phyloP scores from a whole-genome alignment of 1,284 basidiomycete genomes.

The Amylostereum chailletii region DNA sequence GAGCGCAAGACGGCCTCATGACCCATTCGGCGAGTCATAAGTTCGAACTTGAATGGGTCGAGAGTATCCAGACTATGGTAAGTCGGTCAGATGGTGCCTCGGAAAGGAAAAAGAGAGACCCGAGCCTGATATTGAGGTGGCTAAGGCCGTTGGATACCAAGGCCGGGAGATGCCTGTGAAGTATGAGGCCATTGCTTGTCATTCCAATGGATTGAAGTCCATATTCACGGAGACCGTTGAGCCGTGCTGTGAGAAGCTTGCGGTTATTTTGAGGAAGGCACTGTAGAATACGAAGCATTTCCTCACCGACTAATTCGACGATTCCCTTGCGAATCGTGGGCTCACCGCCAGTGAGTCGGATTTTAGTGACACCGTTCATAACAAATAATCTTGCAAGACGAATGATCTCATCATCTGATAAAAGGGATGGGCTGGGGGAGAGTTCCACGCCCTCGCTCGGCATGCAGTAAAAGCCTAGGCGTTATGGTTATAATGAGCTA shows the following conservation, averaged over 20 bases:
- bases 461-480: slow-evolving; percentile 84
- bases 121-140: slow-evolving; percentile 74
- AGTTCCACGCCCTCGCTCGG: slow-evolving; percentile 74
- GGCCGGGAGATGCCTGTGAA: slow-evolving; percentile 63
- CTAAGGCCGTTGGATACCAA: slow-evolving; percentile 70
- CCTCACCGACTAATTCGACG: slow-evolving; percentile 59
- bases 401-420: slow-evolving; percentile 71
- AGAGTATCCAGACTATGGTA: slow-evolving; percentile 69
- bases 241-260: slow-evolving; percentile 31
- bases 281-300: slow-evolving; percentile 3
- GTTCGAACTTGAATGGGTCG: slow-evolving; percentile 81
- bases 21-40: slow-evolving; percentile 73
- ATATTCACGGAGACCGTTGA: slow-evolving; percentile 44
- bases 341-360: slow-evolving; percentile 83
- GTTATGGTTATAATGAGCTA: not conserved
- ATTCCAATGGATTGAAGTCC: slow-evolving; percentile 77
- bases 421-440: slow-evolving; percentile 59
- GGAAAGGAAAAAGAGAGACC: not conserved
- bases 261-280: slow-evolving; percentile 7
- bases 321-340: slow-evolving; percentile 82
- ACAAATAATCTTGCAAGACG: slow-evolving; percentile 76
- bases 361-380: slow-evolving; percentile 76
- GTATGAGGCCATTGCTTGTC: slow-evolving; percentile 77
- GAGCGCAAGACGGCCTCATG: slow-evolving; percentile 69
- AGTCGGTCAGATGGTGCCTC: not conserved